Conservation (phyloP, 2,329 filamentous ascomycete species). For the Scedosporium boydii region DNA sequence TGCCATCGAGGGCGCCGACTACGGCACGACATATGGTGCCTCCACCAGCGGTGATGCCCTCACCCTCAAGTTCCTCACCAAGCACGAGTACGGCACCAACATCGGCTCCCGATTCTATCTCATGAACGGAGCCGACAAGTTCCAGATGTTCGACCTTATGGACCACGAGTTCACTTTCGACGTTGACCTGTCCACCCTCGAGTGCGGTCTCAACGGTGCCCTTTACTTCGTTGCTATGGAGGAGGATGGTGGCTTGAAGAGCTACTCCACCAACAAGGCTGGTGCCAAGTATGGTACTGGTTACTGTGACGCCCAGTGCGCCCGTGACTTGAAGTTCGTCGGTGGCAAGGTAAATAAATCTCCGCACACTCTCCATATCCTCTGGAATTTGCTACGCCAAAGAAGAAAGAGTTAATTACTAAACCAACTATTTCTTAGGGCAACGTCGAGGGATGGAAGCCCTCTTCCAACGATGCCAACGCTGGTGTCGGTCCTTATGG, state of each 20-base stretch:
- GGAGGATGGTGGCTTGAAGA: conserved; percentile 36
- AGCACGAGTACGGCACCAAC: conserved; percentile 30
- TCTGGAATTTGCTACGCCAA: background rate
- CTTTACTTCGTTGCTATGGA: conserved; percentile 53
- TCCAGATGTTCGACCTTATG: conserved; percentile 50
- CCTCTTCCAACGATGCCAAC: conserved; percentile 43
- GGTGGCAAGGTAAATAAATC: conserved; percentile 28
- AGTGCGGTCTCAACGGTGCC: conserved; percentile 57
- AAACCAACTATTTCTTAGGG: background rate
- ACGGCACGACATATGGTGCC: conserved; percentile 35
- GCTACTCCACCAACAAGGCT: conserved; percentile 32
- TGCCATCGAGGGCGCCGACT: conserved; percentile 35
- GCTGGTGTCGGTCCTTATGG: conserved; percentile 42
- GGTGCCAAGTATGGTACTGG: conserved; percentile 47
- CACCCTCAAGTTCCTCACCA: conserved; percentile 41
- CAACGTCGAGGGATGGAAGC: conserved; percentile 40
- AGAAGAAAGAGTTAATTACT: background rate
- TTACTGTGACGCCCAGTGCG: conserved; percentile 39
- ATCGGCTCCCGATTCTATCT: conserved; percentile 46
- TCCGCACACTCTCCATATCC: background rate
- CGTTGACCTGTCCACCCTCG: conserved; percentile 53
- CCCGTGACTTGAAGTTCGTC: conserved; percentile 39
- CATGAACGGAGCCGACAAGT: conserved; percentile 42
- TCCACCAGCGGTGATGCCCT: conserved; percentile 34
- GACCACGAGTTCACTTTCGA: conserved; percentile 58